Evolutionary conservation across 352 stramenopile genomes (phyloP).

Genomic region (Hyaloperonospora brassicae): DNA sequence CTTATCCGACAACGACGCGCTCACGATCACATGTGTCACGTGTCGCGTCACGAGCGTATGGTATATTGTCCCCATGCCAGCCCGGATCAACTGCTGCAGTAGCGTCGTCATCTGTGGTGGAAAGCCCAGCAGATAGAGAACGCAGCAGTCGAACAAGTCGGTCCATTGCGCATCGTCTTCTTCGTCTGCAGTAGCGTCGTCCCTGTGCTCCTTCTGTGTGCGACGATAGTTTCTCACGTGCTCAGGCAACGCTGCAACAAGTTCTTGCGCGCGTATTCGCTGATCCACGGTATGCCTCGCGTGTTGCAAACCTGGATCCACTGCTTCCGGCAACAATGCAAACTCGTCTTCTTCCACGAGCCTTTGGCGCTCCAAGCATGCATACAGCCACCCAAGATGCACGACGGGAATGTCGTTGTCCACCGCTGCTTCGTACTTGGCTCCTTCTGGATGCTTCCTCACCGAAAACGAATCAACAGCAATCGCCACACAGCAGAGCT

Average conservation of each 20-base stretch:
- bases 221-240: conserved; percentile 25
- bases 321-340: conserved; percentile 26
- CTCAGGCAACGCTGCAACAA: conserved; percentile 20
- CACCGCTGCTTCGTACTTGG: conserved; percentile 59
- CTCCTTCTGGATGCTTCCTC: conserved; percentile 30
- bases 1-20: conserved; percentile 35
- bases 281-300: conserved; percentile 33
- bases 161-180: conserved; percentile 30
- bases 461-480: conserved; percentile 1
- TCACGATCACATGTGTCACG: conserved; percentile 69
- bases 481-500: neutral
- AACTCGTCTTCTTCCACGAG: conserved; percentile 47
- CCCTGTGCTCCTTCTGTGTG: conserved; percentile 1
- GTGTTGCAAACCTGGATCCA: conserved; percentile 15
- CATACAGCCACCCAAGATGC: conserved; percentile 61
- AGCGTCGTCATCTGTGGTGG: conserved; percentile 25
- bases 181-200: neutral
- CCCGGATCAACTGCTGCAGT: conserved; percentile 47
- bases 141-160: conserved; percentile 60
- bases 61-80: conserved; percentile 66
- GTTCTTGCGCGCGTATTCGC: conserved; percentile 29
- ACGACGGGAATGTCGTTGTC: conserved; percentile 56
- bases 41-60: conserved; percentile 41
- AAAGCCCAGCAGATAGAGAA: conserved; percentile 55
- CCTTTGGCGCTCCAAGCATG: conserved; percentile 43